Evolutionary conservation across 2,329 filamentous ascomycete species (phyloP), one percentile per base, ranked within the genome.

Genomic region (Magnaporthiopsis rhizophila): DNA sequence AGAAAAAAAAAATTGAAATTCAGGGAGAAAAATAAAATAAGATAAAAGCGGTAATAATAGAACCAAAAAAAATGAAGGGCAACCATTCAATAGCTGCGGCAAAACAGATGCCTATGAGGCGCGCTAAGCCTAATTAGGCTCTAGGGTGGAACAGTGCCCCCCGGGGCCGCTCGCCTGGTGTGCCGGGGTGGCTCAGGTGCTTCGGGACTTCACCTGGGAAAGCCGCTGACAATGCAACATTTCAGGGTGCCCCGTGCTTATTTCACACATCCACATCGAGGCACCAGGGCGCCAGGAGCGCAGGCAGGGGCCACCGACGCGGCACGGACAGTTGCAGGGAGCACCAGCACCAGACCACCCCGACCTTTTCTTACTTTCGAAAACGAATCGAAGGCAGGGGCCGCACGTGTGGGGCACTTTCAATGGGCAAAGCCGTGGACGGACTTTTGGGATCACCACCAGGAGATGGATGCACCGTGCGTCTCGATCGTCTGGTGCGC

Each of bases 241-340:
- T 61, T 61, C 59, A 61, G 59, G 59, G 36, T 28, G 34, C 59
- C 59, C 59, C 59, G 59, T 61, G 59, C 59, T 61, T 61, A 24
- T 61, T 61, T 61, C 38, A 38, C 38, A 38, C 45, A 53, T 53
- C 21, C 45, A 53, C 45, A 53, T 45, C 38, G 45, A 53, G 18
- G 45, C n/a, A 24, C 45, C n/a, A n/a, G 45, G 18, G 45, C n/a
- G 21, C 21, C n/a, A 58, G 59, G 3, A 65, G 64, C 12, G 38
- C 56, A 7, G 66, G 64, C 3, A 67, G 66, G 9, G 59, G 64
- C 0, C 45, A 53, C 21, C 45, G 45, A 53, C 45, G 45, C 45
- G 45, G 45, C 45, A 53, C 21, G 45, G 45, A 53, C 45, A 9
- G 45, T 50, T n/a, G 45, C 45, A 50, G 45, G 45, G 45, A 50